phyloP scores from a whole-genome alignment of 257 asterid species.

The Penstemon barbatus region DNA sequence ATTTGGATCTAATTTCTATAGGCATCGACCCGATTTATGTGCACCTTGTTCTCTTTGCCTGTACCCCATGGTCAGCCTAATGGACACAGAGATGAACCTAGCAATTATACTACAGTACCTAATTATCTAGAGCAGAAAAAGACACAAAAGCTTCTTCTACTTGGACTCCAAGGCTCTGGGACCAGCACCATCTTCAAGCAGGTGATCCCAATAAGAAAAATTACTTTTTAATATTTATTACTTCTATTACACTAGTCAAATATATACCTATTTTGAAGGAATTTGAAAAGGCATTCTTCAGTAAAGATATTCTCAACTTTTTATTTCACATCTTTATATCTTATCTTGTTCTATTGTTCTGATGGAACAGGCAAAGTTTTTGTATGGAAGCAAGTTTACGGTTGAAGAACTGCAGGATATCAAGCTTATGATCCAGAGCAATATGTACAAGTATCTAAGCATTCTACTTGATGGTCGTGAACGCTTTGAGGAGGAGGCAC shows the following conservation, averaged over 20 bases:
- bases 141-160: constrained; percentile 76
- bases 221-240: background rate
- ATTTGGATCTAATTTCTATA: constrained; percentile 27
- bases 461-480: constrained; percentile 95
- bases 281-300: too few species aligned
- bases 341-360: constrained; percentile 11
- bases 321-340: background rate
- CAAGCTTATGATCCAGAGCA: constrained; percentile 95
- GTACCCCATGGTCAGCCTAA: constrained; percentile 84
- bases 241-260: background rate
- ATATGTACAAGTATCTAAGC: constrained; percentile 85
- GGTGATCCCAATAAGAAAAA: constrained; percentile 36
- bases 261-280: background rate
- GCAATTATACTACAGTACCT: constrained; percentile 69
- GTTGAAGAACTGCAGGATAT: constrained; percentile 78
- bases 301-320: too few species aligned
- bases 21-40: constrained; percentile 87
- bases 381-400: constrained; percentile 79
- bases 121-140: constrained; percentile 77
- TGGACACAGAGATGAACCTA: constrained; percentile 70
- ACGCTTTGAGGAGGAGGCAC: constrained; percentile 85
- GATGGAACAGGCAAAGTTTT: constrained; percentile 70
- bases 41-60: constrained; percentile 89
- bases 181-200: constrained; percentile 96
- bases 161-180: constrained; percentile 89